Evolutionary conservation across 805 yeast genomes (phyloP), one percentile per base, ranked within the genome.

Genomic region (Saccharomycopsis schoenii): DNA sequence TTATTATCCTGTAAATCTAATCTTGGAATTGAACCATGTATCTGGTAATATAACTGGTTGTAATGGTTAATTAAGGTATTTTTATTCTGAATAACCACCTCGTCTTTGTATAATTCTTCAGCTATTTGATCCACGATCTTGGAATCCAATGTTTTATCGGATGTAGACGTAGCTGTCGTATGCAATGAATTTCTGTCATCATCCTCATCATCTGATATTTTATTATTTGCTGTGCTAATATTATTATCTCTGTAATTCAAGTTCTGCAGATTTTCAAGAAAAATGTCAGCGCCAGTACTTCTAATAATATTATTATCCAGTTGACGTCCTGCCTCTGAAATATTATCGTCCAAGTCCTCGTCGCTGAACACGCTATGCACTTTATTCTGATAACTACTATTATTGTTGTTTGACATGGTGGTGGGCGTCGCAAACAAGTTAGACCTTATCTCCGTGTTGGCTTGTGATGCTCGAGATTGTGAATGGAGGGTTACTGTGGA

Each of bases 41-140:
- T 5, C 34, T 21, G 52, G 21, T 47, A 47, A n/a, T 47, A 47
- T 17, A 63, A 29, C 14, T 39, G 55, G 34, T 61, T 62, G 41
- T 63, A 63, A 47, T 59, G 56, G 29, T 59, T 55, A 6, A 62
- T 47, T 19, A 55, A 61, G 36, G 62, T 61, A 21, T 59, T 57
- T 41, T 59, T 61, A 24, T 59, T 54, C 12, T 19, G 36, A 10
- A 60, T 29, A 2, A 57, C 58, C 34, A 29, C 25, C 8, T 61
- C 61, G n/a, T 47, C 58, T 34, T 61, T 61, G 47, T 59, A 59
- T 40, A 63, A 52, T 2, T 57, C 58, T 1, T 51, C 54, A 19
- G 59, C 60, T 59, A 63, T 63, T 19, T 50, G 50, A 40, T 63
- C 39, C n/a, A 63, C 37, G 10, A 63, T 40, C 15, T 47, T 34